Percentiles rank a stretch among this genome's conserved stretches.
Evolutionary conservation across 768 basidiomycete genomes (phyloP).

Genomic region (Sistotremastrum niveocremeum): DNA sequence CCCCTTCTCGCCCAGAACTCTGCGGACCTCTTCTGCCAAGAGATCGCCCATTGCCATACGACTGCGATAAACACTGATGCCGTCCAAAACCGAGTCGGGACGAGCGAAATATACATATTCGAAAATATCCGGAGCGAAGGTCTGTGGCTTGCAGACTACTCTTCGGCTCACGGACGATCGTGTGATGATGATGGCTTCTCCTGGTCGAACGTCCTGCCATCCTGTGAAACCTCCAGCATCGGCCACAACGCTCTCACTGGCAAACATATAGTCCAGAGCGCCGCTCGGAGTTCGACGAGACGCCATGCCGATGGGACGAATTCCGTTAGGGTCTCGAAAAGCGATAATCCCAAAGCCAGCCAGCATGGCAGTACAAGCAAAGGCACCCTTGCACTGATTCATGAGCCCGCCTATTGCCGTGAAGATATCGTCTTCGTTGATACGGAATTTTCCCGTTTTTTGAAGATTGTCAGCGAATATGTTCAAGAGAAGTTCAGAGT

Average conservation of each 20-base stretch:
- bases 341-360: constrained; percentile 98
- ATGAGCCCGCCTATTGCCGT: constrained; percentile 84
- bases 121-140: constrained; percentile 95
- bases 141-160: constrained; percentile 51
- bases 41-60: constrained; percentile 99
- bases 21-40: constrained; percentile 75
- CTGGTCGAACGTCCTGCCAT: constrained; percentile 90
- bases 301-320: constrained; percentile 84
- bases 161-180: constrained; percentile 62
- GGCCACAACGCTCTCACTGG: constrained; percentile 93
- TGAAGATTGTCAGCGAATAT: constrained; percentile 97
- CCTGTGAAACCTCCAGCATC: constrained; percentile 84
- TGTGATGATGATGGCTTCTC: constrained; percentile 94
- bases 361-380: constrained; percentile 97
- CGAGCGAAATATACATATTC: constrained; percentile 98
- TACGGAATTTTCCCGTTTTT: constrained; percentile 96
- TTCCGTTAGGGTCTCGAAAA: constrained; percentile 96
- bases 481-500: constrained; percentile 94
- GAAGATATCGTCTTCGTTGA: constrained; percentile 99
- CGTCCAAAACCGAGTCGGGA: constrained; percentile 94
- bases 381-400: constrained; percentile 80
- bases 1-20: constrained; percentile 51
- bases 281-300: constrained; percentile 37
- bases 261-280: constrained; percentile 81
- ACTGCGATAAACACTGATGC: constrained; percentile 92